Percentiles rank a stretch among this genome's conserved stretches.
Conservation (phyloP, 352 stramenopile species). For the Pythium guiyangense region DNA sequence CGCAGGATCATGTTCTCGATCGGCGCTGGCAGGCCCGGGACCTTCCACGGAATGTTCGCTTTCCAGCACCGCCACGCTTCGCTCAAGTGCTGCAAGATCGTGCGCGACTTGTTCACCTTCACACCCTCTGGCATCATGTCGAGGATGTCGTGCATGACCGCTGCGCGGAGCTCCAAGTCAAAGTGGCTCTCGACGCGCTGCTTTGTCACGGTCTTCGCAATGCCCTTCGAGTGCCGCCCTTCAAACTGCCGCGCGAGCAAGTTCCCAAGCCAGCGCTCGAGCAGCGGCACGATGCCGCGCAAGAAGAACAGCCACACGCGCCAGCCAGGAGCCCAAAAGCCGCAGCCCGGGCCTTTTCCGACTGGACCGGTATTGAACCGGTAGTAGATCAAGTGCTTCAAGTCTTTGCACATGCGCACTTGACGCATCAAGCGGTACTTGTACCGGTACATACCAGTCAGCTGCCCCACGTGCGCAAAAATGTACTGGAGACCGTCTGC, state of each 20-base stretch:
- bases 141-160: conserved; percentile 99
- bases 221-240: conserved; percentile 97
- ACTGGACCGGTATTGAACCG: conserved; percentile 99
- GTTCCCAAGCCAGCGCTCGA: conserved; percentile 99
- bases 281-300: conserved; percentile 96
- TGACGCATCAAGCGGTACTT: conserved; percentile 98
- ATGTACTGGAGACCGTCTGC: conserved; percentile 99
- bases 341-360: conserved; percentile 98
- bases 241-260: conserved; percentile 99
- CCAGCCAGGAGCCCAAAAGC: conserved; percentile 99
- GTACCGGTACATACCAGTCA: conserved; percentile 99
- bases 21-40: conserved; percentile 97
- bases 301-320: conserved; percentile 99
- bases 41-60: conserved; percentile 99
- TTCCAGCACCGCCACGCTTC: conserved; percentile 99
- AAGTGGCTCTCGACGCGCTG: conserved; percentile 99
- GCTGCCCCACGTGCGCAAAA: conserved; percentile 99
- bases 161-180: conserved; percentile 98
- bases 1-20: conserved; percentile 99
- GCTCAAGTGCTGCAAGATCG: conserved; percentile 98
- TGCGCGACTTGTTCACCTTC: conserved; percentile 98
- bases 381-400: conserved; percentile 99
- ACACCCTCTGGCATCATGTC: conserved; percentile 99
- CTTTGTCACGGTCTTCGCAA: conserved; percentile 99
- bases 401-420: conserved; percentile 99